Evolutionary conservation across 2,329 filamentous ascomycete species (phyloP), one percentile per base, ranked within the genome.

Genomic region (Pseudonectria foliicola): DNA sequence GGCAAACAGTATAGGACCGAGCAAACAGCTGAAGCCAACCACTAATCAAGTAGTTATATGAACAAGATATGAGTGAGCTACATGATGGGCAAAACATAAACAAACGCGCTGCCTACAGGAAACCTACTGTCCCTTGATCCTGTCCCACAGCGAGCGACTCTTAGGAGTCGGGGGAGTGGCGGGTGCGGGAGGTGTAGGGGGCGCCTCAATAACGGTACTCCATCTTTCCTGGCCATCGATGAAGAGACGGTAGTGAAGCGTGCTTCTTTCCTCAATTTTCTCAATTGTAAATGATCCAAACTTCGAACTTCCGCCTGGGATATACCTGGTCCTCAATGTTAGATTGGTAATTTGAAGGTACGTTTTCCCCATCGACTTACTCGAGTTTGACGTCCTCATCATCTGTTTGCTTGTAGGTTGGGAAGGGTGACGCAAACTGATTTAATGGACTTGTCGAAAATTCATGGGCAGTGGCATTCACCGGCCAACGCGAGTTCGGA

Each of bases 401-500:
- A 46, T 93, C 87, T 1, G 73, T 76, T 60, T 95, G 87, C 46
- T 70, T 71, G 60, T 96, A 98, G 0, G 87, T 90, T 3, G 82
- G 73, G 15, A 90, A 65, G 0, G 92, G 92, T 4, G 92, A 74
- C 48, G 92, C 95, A 56, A 98, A 98, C 71, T 96, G 94, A 56
- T 81, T 93, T 33, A 98, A 59, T 1, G 92, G 92, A 35, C 85
- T 92, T 1, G 84, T 88, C 15, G 85, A 92, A 60, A 95, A 96
- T 59, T 98, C 92, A 50, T 94, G 82, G 1, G 93, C 84, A 0
- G 80, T 71, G 2, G 77, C 74, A 27, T 62, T 71, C 31, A 76
- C 63, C 0, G 76, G 69, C 80, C 81, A 86, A 34, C 60, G 74
- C 31, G 77, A 75, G 43, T 65, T 70, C 34, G 48, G 67, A 42